Conservation (phyloP, 73 alveolate species). For the Paramecium tetraurelia region DNA sequence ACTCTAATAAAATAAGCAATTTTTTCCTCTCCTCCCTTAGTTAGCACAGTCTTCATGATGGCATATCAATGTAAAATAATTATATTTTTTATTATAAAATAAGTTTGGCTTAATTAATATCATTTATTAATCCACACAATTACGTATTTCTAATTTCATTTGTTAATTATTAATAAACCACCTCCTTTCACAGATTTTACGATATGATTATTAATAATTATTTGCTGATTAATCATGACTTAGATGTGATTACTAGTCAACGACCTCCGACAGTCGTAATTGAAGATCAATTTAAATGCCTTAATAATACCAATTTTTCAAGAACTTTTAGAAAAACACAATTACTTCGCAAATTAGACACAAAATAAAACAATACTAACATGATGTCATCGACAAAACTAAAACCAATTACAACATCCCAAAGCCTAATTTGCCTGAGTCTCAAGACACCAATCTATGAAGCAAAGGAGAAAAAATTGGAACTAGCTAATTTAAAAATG, state of each 20-base stretch:
- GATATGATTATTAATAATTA: constrained; percentile 1
- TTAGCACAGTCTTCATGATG: neutral
- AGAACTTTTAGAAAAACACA: constrained; percentile 17
- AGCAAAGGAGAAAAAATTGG: neutral
- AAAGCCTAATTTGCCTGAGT: neutral
- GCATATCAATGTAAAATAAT: neutral
- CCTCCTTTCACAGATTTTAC: neutral
- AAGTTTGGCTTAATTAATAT: neutral
- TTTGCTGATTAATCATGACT: neutral
- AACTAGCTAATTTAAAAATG: neutral
- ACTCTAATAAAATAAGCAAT: too few relatives aligned
- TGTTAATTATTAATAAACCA: neutral
- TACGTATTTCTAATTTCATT: neutral
- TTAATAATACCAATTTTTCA: neutral
- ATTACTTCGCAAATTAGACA: constrained; percentile 24
- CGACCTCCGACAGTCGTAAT: neutral
- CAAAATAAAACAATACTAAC: neutral
- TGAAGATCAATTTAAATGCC: neutral
- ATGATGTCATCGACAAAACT: neutral
- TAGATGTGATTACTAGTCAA: neutral
- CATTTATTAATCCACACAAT: neutral
- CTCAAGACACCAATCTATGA: neutral
- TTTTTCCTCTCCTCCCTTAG: neutral
- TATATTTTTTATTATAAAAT: neutral
- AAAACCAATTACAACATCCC: neutral